Evolutionary conservation across 805 yeast genomes (phyloP), one percentile per base, ranked within the genome.

Genomic region (Suhomyces canberraensis): DNA sequence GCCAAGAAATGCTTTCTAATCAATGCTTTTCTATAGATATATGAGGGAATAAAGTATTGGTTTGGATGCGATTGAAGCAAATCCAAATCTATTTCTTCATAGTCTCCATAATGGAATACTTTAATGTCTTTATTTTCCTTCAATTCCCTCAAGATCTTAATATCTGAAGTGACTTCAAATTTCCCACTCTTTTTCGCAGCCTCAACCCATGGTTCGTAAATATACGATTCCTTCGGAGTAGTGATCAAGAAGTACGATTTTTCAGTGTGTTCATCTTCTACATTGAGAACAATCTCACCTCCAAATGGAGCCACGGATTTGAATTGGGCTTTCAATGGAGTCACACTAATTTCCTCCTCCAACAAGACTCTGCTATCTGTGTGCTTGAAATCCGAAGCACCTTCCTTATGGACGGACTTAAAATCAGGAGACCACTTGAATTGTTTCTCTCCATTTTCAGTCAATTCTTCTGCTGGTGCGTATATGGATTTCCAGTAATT

Each of bases 341-440:
- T 66, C 4, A 67, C 71, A 40, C 79, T 78, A 30, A 83, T 75
- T 33, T 73, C 71, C 30, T 84, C 86, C 33, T 75, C 69, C 40
- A 76, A 71, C 15, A 89, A 69, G 3, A 79, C 81, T 61, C 83
- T 73, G 38, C 85, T 89, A 55, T 89, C 96, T 22, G 76, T 74
- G 32, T 78, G 75, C 1, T 57, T 66, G 3, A 61, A 58, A 37
- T 62, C 65, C 6, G 43, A 42, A 26, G 62, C 45, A 9, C 73
- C 74, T 37, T 73, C 69, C 33, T 74, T 64, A 52, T 81, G 84
- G 11, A 84, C 88, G 16, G 70, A 61, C 29, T 73, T 75, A 60
- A 87, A 88, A 54, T 89, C 78, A 1, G 98, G 98, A 29, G 71
- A 69, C 98, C 98, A 91, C 42, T 65, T 66, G 60, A 79, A 93